Evolutionary conservation across 805 yeast genomes (phyloP).

Genomic region (Pichia manshurica): DNA sequence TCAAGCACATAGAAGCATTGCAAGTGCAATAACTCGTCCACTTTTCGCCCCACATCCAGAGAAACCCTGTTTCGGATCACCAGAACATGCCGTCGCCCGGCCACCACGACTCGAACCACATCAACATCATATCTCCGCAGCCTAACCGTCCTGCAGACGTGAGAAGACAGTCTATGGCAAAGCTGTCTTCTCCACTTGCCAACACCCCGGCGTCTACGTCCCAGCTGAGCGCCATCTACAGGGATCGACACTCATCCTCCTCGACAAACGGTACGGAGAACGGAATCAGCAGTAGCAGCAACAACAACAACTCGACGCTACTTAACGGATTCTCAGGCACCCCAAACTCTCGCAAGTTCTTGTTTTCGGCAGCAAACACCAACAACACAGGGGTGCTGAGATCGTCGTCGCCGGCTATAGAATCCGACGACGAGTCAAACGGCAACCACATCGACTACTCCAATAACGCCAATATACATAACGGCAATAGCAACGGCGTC

Average conservation of each 20-base stretch:
- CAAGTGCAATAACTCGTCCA: no score
- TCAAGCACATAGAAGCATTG: no score
- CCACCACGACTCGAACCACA: not conserved
- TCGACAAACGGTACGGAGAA: constrained; percentile 16
- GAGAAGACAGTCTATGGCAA: constrained; percentile 32
- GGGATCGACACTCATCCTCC: constrained; percentile 19
- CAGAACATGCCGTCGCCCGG: not conserved
- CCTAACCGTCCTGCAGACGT: constrained; percentile 12
- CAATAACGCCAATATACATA: constrained; percentile 22
- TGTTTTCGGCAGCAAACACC: not conserved
- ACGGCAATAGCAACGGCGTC: constrained; percentile 9
- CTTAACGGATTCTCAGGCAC: no score
- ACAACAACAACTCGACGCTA: not conserved
- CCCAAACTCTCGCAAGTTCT: constrained; percentile 1
- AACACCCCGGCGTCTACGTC: constrained; percentile 14
- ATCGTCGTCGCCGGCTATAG: not conserved
- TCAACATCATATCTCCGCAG: not conserved
- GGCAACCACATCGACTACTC: constrained; percentile 1
- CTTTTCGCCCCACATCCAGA: no score
- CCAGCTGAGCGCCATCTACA: constrained; percentile 7
- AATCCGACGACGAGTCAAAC: constrained; percentile 1
- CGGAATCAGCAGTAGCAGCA: not conserved
- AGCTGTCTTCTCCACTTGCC: constrained; percentile 27
- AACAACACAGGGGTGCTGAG: not conserved
- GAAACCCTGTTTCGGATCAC: no score